Base-by-base conservation (phyloP, 2,329 filamentous ascomycete genomes). In the Ascosphaera aggregata region DNA sequence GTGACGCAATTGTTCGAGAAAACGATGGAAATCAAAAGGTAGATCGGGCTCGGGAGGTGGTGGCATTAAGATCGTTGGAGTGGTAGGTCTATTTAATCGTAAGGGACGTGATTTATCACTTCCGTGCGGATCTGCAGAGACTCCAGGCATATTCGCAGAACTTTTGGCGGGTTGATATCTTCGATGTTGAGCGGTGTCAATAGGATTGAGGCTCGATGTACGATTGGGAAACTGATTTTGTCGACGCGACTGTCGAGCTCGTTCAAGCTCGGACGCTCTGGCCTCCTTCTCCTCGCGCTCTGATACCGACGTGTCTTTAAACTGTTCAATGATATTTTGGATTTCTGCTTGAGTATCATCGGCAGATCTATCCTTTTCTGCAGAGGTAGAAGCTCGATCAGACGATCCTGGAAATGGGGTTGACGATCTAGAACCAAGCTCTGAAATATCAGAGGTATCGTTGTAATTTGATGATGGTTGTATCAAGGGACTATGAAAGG, bases 251-350 rank as follows among this genome's bases (percentile, higher is more conserved):
- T 85, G 81, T 20, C 78, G 78, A n/a, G 81, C 72, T 42, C 86
- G 69, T 55, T 86, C 84, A 34, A 92, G 58, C 20, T 81, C 69
- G 3, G 84, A 84, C 44, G 84, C 93, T 82, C 93, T 92, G 51
- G 93, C 82, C 55, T 91, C 81, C 39, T 73, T 42, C 35, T 37
- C 35, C 35, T 37, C 17, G 19, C 17, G 17, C 5, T 37, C 7
- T 18, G 35, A 17, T 37, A 17, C 72, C 19, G 72, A 72, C 38
- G 72, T 72, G 51, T 80, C 74, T 47, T 78, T 76, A 49, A 95
- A 95, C 57, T 95, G 89, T 44, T 82, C 81, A 81, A 98, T 95
- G 54, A 98, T 95, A 53, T 71, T 92, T 58, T 94, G 81, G 43
- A 98, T 94, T 60, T 98, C 89, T 4, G 77, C 76, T 42, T 73